These are phyloP conservation scores for Mycena pura DNA, from an alignment of 768 basidiomycete genomes.

Conservation along the genomic window DNA sequence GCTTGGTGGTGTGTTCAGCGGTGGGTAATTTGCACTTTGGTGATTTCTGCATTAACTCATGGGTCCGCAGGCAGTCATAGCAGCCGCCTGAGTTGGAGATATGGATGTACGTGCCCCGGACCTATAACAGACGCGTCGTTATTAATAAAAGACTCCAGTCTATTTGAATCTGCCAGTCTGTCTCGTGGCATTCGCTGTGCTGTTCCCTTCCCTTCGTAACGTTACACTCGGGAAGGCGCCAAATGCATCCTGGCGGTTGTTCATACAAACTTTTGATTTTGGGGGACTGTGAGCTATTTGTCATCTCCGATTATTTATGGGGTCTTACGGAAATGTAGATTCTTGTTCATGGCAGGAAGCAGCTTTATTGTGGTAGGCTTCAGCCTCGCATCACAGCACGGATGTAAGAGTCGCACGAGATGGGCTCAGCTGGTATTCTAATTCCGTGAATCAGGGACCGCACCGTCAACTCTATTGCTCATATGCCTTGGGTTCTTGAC, in stretches of 20 bases:
- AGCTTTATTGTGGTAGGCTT: constrained; percentile 80
- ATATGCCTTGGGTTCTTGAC: constrained; percentile 62
- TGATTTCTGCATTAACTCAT: constrained; percentile 25
- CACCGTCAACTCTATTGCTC: constrained; percentile 64
- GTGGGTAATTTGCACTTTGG: constrained; percentile 48
- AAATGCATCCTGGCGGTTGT: constrained; percentile 61
- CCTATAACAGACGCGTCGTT: constrained; percentile 16
- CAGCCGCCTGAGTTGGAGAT: constrained; percentile 71
- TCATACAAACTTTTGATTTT: constrained; percentile 74
- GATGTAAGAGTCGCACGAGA: constrained; percentile 64
- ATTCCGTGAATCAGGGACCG: constrained; percentile 57
- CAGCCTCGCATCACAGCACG: constrained; percentile 70
- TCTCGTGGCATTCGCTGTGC: constrained; percentile 60
- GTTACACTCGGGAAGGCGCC: constrained; percentile 54
- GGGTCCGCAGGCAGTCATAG: constrained; percentile 38
- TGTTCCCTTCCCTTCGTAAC: constrained; percentile 64
- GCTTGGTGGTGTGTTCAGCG: constrained; percentile 83
- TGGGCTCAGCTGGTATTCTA: constrained; percentile 4
- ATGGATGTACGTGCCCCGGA: constrained; percentile 72
- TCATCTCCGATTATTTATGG: constrained; percentile 12
- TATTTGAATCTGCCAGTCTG: constrained; percentile 85
- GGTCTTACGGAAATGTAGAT: constrained; percentile 46
- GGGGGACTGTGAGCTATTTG: constrained; percentile 68
- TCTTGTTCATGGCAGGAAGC: constrained; percentile 78
- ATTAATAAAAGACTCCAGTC: constrained; percentile 52